Percentiles rank a stretch among this genome's conserved stretches.
These are phyloP conservation scores for Neobulgaria alba DNA, from an alignment of 2,329 filamentous ascomycete species.

Conservation along the genomic window DNA sequence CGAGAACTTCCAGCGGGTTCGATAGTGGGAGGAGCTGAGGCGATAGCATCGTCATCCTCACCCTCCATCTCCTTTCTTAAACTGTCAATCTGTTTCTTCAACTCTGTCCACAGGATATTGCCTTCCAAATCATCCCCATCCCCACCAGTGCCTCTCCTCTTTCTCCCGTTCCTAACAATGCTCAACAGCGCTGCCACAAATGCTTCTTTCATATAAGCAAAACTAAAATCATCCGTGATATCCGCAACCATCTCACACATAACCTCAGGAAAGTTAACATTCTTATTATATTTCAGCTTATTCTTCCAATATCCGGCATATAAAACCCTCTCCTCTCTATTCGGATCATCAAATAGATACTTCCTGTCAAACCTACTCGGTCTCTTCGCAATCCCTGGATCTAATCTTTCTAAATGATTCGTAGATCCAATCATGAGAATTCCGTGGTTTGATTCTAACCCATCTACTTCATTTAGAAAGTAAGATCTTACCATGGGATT, in stretches of 20 bases:
- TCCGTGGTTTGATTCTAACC: conserved; percentile 59
- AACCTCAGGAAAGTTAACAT: conserved; percentile 51
- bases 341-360: conserved; percentile 54
- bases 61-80: conserved; percentile 50
- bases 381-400: conserved; percentile 58
- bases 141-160: neutral
- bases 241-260: conserved; percentile 50
- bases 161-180: conserved; percentile 36
- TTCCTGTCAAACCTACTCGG: conserved; percentile 60
- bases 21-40: too few relatives aligned
- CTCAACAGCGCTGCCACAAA: conserved; percentile 56
- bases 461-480: conserved; percentile 67
- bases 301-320: conserved; percentile 57
- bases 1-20: too few relatives aligned
- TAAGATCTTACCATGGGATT: conserved; percentile 52
- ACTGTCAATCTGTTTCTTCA: conserved; percentile 54
- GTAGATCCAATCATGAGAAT: conserved; percentile 62
- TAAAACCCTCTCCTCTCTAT: conserved; percentile 42
- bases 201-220: conserved; percentile 62
- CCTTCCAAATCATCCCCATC: conserved; percentile 36
- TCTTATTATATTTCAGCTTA: conserved; percentile 46
- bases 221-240: conserved; percentile 57
- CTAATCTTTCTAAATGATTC: conserved; percentile 56
- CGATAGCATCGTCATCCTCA: conserved; percentile 13
- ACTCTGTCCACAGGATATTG: conserved; percentile 49